phyloP scores from a whole-genome alignment of 805 yeast genomes.

The Zygoascus ofunaensis region DNA sequence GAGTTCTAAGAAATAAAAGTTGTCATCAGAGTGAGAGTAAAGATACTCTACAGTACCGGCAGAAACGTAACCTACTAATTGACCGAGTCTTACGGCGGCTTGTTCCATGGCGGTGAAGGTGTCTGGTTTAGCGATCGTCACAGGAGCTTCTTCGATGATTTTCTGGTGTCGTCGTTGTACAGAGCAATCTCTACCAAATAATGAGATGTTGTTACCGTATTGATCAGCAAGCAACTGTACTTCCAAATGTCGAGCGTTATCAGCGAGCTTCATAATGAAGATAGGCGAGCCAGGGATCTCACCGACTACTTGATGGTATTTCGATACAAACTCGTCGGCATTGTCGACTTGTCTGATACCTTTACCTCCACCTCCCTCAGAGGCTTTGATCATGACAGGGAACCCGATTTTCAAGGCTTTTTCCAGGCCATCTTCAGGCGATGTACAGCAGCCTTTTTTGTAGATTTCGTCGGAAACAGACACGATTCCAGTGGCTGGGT shows the following conservation, averaged over 20 bases:
- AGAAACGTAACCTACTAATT: constrained; percentile 93
- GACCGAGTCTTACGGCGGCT: constrained; percentile 96
- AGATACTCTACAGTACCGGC: constrained; percentile 99
- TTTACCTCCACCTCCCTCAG: constrained; percentile 99
- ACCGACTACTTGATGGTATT: constrained; percentile 88
- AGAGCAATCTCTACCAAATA: constrained; percentile 98
- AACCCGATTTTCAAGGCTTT: constrained; percentile 87
- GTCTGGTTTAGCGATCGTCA: constrained; percentile 78
- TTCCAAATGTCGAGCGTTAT: constrained; percentile 95
- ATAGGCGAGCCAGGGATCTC: constrained; percentile 99
- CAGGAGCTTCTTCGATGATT: constrained; percentile 99
- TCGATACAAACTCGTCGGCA: constrained; percentile 64
- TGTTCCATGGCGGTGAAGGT: constrained; percentile 89
- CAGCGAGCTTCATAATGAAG: constrained; percentile 95
- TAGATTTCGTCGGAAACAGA: constrained; percentile 81
- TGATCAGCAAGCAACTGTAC: constrained; percentile 97
- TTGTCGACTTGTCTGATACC: constrained; percentile 94
- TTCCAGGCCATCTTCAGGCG: constrained; percentile 80
- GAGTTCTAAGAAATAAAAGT: constrained; percentile 91
- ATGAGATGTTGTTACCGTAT: constrained; percentile 93
- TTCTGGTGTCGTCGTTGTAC: constrained; percentile 99
- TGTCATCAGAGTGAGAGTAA: constrained; percentile 87
- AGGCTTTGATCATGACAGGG: constrained; percentile 98
- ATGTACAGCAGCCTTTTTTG: constrained; percentile 75
- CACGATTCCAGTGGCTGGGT: constrained; percentile 63